Conservation (phyloP, 2,329 filamentous ascomycete genomes). For the Apiospora arundinis region DNA sequence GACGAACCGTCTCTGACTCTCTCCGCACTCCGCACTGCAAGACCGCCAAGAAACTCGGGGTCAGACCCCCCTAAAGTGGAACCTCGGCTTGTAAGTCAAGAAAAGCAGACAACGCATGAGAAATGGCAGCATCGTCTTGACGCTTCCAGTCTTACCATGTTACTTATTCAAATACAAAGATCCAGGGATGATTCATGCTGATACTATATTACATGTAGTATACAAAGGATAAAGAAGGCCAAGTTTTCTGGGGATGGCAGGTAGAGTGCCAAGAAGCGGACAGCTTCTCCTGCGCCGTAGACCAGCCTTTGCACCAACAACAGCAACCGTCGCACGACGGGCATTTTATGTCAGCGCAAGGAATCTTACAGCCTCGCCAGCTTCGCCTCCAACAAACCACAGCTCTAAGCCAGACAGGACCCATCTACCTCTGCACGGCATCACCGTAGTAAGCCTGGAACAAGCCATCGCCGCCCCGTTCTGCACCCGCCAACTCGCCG, state of each 20-base stretch:
- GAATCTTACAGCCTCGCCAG: not conserved
- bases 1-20: not conserved
- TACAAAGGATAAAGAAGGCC: not conserved
- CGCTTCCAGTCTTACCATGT: not conserved
- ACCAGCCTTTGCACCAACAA: not conserved
- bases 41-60: not conserved
- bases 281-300: not conserved
- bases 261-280: not conserved
- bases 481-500: constrained; percentile 60
- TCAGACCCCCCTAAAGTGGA: not conserved
- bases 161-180: too few relatives aligned
- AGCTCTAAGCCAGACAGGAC: constrained; percentile 12
- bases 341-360: not conserved
- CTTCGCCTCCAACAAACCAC: not conserved
- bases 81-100: constrained; percentile 7
- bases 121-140: not conserved
- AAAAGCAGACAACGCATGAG: not conserved
- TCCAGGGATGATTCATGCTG: not conserved
- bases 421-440: constrained; percentile 45
- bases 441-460: constrained; percentile 59
- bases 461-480: constrained; percentile 62
- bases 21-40: not conserved
- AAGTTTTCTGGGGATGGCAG: not conserved
- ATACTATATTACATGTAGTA: too few relatives aligned
- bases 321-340: not conserved